Evolutionary conservation across 371 early-diverging fungal species (phyloP), one percentile per base, ranked within the genome.

Genomic region (Mucor piriformis): DNA sequence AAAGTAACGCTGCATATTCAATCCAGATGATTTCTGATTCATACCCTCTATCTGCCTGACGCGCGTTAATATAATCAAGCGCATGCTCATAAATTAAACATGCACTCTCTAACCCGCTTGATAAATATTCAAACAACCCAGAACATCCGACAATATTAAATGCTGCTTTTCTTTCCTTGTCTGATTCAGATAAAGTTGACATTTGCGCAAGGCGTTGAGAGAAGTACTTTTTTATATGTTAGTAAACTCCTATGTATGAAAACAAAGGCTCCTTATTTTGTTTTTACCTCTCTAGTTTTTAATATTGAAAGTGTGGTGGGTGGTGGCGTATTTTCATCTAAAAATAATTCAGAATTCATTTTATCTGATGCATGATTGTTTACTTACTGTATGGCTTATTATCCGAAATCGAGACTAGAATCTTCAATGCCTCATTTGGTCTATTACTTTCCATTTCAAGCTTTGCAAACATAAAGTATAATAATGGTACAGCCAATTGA

Each of bases 381-480:
- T 3, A 20, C 32, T 46, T 67, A 76, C 73, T 56, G 54, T 70
- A 71, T 1, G 65, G 38, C 13, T 64, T 37, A 21, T 58, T 66
- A 13, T 57, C 68, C 16, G 77, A 73, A 49, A 85, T 73, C 7
- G 76, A 62, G 2, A 65, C 56, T 11, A 86, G 49, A 20, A 86
- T 76, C 21, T 69, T 71, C 7, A 87, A 47, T 6, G 86, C 87
- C 32, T 69, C 79, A n/a, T 72, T 59, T 16, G 63, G 65, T 13
- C 73, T 63, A 2, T 68, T 74, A 21, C 72, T 64, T 25, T 80
- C 83, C 54, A 81, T 64, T 55, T 86, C 86, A 15, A 87, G 58
- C 35, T 86, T 81, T 32, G 88, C 83, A 64, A 82, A 83, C 61
- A 75, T 69, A 8, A 76, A 68, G 62, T 84, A 79, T 24, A 91